Base-by-base conservation (phyloP, 371 early-diverging fungal species). In the Mucor saturninus region DNA sequence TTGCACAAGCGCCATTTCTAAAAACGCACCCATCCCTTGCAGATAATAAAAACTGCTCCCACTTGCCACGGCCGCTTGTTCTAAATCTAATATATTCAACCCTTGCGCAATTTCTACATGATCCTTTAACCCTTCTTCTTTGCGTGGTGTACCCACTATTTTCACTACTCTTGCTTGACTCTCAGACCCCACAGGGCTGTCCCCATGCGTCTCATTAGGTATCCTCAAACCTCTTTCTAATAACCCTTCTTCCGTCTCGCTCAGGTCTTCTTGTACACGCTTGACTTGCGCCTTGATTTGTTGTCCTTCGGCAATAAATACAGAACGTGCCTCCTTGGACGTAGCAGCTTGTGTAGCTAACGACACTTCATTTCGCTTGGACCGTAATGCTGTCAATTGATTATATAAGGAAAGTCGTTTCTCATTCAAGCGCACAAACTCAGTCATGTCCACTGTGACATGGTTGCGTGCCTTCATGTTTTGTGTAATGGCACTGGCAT, bases 21-120 rank as follows among this genome's bases (percentile, higher is more conserved):
- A 72, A 61, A 95, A 75, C 0, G 93, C 94, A 8, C 92, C 97
- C 42, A 83, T 86, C 43, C 90, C 90, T 57, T 89, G 89, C 42
- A 95, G 81, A 68, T 93, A 95, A 65, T 96, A 94, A 68, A 94
- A 97, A 11, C 93, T 84, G 29, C 88, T 81, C 5, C 98, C 97
- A 2, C 91, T 85, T n/a, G 93, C 90, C 29, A 87, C 76, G 0
- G 96, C 90, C 2, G 93, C 96, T 26, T 93, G 86, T 21, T 91
- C 88, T 56, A 96, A 88, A 68, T 97, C 93, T n/a, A 93, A 70
- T 52, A 96, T 77, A 45, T 87, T 86, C 60, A 91, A 79, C 6
- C 68, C 32, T 21, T 73, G 61, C 2, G 87, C 86, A 30, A 97
- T 59, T 1, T 86, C 73, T 6, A 93, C 71, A 76, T 96, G 96